Conservation (phyloP, 805 yeast species). For the Sporopachydermia quercuum region DNA sequence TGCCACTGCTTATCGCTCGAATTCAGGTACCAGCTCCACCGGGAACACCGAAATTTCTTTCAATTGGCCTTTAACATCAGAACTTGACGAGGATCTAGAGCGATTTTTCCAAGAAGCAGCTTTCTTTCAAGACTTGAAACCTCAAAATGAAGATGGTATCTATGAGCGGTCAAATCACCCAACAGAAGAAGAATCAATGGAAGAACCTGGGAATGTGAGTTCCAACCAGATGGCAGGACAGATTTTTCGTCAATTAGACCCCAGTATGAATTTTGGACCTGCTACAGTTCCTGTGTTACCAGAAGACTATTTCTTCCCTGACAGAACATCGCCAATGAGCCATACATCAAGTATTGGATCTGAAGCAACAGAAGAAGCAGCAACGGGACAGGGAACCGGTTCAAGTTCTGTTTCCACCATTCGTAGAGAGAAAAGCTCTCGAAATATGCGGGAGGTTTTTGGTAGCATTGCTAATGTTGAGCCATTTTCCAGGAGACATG, state of each 20-base stretch:
- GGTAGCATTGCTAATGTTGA: neutral
- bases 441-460: neutral
- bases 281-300: neutral
- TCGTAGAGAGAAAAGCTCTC: neutral
- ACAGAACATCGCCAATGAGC: neutral
- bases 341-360: neutral
- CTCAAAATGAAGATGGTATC: too few relatives aligned
- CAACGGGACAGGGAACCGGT: neutral
- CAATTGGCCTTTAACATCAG: neutral
- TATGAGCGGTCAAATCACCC: too few relatives aligned
- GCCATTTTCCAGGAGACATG: conserved; percentile 9
- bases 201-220: neutral
- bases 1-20: too few relatives aligned
- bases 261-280: neutral
- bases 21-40: too few relatives aligned
- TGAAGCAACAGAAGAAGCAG: neutral
- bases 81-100: conserved; percentile 7
- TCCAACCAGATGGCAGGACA: neutral
- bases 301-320: neutral
- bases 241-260: neutral
- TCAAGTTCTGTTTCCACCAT: too few relatives aligned
- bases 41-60: too few relatives aligned
- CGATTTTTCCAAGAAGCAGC: conserved; percentile 14
- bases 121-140: conserved; percentile 6
- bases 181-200: neutral